Base-by-base conservation (phyloP, 306 rosid genomes). In the Crotalaria pallida region DNA sequence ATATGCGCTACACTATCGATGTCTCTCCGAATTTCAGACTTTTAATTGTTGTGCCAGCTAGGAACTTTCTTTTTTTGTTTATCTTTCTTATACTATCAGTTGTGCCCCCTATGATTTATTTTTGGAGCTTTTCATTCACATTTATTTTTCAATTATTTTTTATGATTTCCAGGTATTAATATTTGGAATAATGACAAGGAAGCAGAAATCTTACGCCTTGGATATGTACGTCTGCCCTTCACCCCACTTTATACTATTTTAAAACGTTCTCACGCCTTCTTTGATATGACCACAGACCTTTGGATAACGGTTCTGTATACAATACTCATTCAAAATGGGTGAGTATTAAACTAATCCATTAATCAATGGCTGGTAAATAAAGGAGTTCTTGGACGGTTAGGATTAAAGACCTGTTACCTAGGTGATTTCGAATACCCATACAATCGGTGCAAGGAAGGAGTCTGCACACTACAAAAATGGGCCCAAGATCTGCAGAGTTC, bases 171-270 rank as follows among this genome's bases (percentile, higher is more conserved):
- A 92, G 96, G 94, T 62, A 63, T 84, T 82, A 79, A 88, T 15
- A 36, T 69, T 26, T 92, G 92, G 97, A 74, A 69, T 31, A 88
- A 89, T 47, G 96, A 92, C 80, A 82, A 87, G 67, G 96, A 92
- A 34, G 92, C 94, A 51, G 82, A 85, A 79, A 59, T 73, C 49
- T 80, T 92, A 81, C 94, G 97, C 10, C 60, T 92, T 79, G 94
- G 96, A 77, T 87, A 81, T 79, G 97, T 92, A 87, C 70, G 87
- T 62, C 69, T 47, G 16, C 23, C 10, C 5, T 45, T 21, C n/a
- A n/a, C 24, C 45, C 40, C 55, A 4, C 59, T 36, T 67, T 34
- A 44, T 15, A 4, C 76, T 43, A 0, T 75, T 45, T 56, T 8
- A 24, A 49, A 29, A 17, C 6, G 19, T 7, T 56, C 38, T 55